phyloP scores from a whole-genome alignment of 2,329 filamentous ascomycete species.

The Paracamarosporium sp. region DNA sequence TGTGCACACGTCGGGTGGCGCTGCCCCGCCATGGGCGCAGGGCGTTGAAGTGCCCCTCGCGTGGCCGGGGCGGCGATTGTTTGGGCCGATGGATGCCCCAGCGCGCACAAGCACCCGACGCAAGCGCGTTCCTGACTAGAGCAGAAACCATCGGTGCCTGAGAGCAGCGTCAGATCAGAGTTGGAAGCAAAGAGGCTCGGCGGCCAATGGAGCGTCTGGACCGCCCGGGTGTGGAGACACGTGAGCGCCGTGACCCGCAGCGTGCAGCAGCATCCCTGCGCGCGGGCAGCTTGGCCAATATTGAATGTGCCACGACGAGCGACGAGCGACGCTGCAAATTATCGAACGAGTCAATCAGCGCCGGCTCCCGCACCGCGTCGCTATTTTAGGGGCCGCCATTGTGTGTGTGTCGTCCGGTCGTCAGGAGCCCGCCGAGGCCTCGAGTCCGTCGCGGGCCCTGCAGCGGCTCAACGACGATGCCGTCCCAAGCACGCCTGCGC shows the following conservation, averaged over 20 bases:
- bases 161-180: not conserved
- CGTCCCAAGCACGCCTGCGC: not conserved
- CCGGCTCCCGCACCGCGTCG: not conserved
- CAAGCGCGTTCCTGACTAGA: constrained; percentile 9
- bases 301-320: constrained; percentile 6
- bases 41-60: not conserved
- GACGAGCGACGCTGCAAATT: constrained; percentile 2
- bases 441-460: constrained; percentile 3
- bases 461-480: not conserved
- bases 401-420: no score
- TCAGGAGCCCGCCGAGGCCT: not conserved
- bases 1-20: no score
- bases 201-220: constrained; percentile 1
- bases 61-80: not conserved
- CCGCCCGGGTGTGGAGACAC: not conserved
- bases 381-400: constrained; percentile 7
- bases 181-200: not conserved
- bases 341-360: constrained; percentile 3
- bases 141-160: not conserved
- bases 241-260: not conserved
- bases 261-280: not conserved
- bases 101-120: not conserved
- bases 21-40: not conserved
- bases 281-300: constrained; percentile 9
- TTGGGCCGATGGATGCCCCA: not conserved